Percentiles rank a stretch among this genome's conserved stretches.
These are phyloP conservation scores for Zelopaecilomyces penicillatus DNA, from an alignment of 2,329 filamentous ascomycete genomes.

Conservation along the genomic window DNA sequence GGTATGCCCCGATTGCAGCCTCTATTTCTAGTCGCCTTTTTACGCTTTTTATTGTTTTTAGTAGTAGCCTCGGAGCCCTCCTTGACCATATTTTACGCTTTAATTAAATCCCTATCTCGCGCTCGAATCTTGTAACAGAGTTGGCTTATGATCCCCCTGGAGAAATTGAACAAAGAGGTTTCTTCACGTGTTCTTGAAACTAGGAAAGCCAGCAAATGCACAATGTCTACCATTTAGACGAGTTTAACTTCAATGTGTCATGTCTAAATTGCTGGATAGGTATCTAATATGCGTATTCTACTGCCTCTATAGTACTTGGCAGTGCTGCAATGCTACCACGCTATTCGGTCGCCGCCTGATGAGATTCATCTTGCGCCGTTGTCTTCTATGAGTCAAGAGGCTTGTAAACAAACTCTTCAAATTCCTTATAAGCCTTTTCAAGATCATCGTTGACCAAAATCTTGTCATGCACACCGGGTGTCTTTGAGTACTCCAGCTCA, in stretches of 20 bases:
- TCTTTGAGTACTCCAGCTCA: slow-evolving; percentile 66
- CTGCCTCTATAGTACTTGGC: too few relatives aligned
- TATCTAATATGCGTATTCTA: background rate
- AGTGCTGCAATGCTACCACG: too few relatives aligned
- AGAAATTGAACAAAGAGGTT: too few relatives aligned
- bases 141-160: too few relatives aligned
- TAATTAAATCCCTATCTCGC: slow-evolving; percentile 28
- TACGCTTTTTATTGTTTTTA: slow-evolving; percentile 26
- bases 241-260: too few relatives aligned
- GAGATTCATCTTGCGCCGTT: background rate
- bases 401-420: slow-evolving; percentile 43
- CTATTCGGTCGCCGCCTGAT: too few relatives aligned
- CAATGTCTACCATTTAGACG: too few relatives aligned
- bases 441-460: slow-evolving; percentile 36
- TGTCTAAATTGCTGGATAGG: too few relatives aligned
- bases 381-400: slow-evolving; percentile 7
- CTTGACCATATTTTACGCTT: slow-evolving; percentile 30
- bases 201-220: too few relatives aligned
- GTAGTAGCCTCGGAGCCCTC: slow-evolving; percentile 27
- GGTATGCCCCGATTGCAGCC: background rate
- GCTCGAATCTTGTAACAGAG: slow-evolving; percentile 4
- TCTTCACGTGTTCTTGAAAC: too few relatives aligned
- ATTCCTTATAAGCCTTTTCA: slow-evolving; percentile 42
- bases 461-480: slow-evolving; percentile 44
- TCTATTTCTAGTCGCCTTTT: background rate